phyloP scores from a whole-genome alignment of 371 early-diverging fungal species.

The Mortierella sp. region DNA sequence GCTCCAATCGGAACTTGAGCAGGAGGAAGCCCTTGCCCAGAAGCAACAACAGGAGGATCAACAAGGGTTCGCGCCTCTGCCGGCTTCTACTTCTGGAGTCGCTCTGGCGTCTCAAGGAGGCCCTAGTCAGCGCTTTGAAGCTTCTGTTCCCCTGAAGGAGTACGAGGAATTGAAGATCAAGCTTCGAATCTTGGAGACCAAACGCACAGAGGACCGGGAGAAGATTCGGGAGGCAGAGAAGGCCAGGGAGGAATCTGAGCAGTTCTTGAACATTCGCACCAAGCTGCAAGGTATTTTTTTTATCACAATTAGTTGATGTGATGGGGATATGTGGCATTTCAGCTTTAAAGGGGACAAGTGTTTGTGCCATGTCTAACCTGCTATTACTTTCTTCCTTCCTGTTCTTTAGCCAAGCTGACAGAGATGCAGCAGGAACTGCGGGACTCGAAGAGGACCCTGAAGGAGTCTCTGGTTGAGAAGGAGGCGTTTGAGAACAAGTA shows the following conservation, averaged over 20 bases:
- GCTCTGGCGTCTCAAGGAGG: constrained; percentile 29
- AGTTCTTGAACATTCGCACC: constrained; percentile 73
- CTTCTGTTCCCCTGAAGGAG: constrained; percentile 73
- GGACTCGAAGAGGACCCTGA: constrained; percentile 69
- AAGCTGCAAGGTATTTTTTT: constrained; percentile 70
- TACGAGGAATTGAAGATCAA: constrained; percentile 88
- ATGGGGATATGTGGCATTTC: no score
- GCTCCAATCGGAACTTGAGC: constrained; percentile 42
- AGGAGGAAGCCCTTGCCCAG: constrained; percentile 40
- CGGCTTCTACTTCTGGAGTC: constrained; percentile 57
- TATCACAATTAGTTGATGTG: neutral
- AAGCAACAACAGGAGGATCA: constrained; percentile 29
- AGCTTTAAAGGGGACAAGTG: no score
- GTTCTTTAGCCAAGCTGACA: constrained; percentile 65
- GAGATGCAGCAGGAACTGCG: constrained; percentile 83
- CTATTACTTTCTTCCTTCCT: neutral
- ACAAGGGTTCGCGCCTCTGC: constrained; percentile 45
- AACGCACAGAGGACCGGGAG: constrained; percentile 88
- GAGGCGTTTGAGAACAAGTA: constrained; percentile 76
- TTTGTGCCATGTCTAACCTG: neutral
- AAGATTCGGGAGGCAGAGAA: constrained; percentile 79
- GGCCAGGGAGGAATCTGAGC: constrained; percentile 81
- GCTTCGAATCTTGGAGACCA: constrained; percentile 82
- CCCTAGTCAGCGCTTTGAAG: constrained; percentile 34
- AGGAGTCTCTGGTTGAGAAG: constrained; percentile 69